Percentiles rank a stretch among this genome's conserved stretches.
These are phyloP conservation scores for Pseudocercospora pini-densiflorae DNA, from an alignment of 2,329 filamentous ascomycete genomes.

Conservation along the genomic window DNA sequence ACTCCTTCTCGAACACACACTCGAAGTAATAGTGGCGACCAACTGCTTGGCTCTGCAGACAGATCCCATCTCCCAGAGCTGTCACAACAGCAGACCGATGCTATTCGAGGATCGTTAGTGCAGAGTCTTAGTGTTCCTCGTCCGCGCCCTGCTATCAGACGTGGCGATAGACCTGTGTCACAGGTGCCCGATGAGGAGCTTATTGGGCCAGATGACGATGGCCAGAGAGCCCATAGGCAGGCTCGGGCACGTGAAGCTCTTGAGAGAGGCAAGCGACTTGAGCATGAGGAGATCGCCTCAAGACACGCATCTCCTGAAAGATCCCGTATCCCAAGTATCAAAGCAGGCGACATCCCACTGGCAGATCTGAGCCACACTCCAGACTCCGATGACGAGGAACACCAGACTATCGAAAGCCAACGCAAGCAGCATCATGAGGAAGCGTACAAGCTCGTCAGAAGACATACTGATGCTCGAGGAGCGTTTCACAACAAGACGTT, in stretches of 20 bases:
- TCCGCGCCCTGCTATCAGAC: slow-evolving; percentile 38
- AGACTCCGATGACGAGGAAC: slow-evolving; percentile 24
- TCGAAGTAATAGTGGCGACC: slow-evolving; percentile 24
- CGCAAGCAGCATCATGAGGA: slow-evolving; percentile 42
- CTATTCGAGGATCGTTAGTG: slow-evolving; percentile 36
- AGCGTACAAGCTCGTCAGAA: slow-evolving; percentile 51
- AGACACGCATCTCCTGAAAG: slow-evolving; percentile 35
- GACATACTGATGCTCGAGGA: slow-evolving; percentile 40
- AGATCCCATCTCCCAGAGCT: slow-evolving; percentile 39
- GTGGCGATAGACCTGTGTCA: slow-evolving; percentile 22
- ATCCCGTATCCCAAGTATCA: slow-evolving; percentile 16
- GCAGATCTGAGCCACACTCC: slow-evolving; percentile 33
- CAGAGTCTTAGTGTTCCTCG: slow-evolving; percentile 28
- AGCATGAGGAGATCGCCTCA: slow-evolving; percentile 38
- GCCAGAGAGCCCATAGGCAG: slow-evolving; percentile 27
- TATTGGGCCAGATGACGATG: slow-evolving; percentile 32
- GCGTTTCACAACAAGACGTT: slow-evolving; percentile 22
- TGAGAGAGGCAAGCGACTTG: slow-evolving; percentile 42
- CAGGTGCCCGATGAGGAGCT: slow-evolving; percentile 25
- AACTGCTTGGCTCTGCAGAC: slow-evolving; percentile 20
- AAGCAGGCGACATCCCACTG: slow-evolving; percentile 36
- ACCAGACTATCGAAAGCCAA: slow-evolving; percentile 25
- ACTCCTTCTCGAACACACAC: slow-evolving; percentile 27
- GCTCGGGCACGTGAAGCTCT: slow-evolving; percentile 38
- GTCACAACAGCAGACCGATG: slow-evolving; percentile 37